Conservation (phyloP, 805 yeast species). For the Metschnikowia drakensbergensis region DNA sequence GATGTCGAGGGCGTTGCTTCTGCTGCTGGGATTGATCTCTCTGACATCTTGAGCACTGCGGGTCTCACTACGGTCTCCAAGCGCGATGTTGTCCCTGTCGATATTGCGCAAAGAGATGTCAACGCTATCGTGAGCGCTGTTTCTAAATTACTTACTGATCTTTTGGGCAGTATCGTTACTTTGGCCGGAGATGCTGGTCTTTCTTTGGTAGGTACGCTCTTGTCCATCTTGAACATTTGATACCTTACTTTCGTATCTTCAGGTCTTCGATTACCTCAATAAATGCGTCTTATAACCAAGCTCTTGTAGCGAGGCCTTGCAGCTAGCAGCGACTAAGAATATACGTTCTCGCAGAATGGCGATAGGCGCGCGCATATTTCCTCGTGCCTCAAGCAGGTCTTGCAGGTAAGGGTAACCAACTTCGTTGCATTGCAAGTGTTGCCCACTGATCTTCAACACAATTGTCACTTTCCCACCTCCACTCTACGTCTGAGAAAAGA, state of each 20-base stretch:
- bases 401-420: no score
- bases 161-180: slow-evolving; percentile 4
- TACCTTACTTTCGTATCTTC: neutral
- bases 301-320: neutral
- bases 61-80: neutral
- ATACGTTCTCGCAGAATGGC: neutral
- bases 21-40: slow-evolving; percentile 9
- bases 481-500: slow-evolving; percentile 31
- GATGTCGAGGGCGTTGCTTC: slow-evolving; percentile 10
- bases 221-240: slow-evolving; percentile 6
- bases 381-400: neutral
- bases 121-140: slow-evolving; percentile 3
- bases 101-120: neutral
- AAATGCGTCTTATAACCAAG: no score
- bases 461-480: neutral
- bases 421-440: no score
- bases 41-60: slow-evolving; percentile 3
- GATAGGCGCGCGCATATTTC: neutral
- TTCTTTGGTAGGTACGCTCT: slow-evolving; percentile 7
- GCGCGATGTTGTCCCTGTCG: neutral
- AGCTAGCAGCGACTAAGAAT: neutral
- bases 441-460: no score
- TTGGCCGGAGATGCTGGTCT: slow-evolving; percentile 6
- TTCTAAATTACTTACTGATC: slow-evolving; percentile 3
- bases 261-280: neutral